Base-by-base conservation (phyloP, 345 rosid species). In the Anastatica hierochuntica region DNA sequence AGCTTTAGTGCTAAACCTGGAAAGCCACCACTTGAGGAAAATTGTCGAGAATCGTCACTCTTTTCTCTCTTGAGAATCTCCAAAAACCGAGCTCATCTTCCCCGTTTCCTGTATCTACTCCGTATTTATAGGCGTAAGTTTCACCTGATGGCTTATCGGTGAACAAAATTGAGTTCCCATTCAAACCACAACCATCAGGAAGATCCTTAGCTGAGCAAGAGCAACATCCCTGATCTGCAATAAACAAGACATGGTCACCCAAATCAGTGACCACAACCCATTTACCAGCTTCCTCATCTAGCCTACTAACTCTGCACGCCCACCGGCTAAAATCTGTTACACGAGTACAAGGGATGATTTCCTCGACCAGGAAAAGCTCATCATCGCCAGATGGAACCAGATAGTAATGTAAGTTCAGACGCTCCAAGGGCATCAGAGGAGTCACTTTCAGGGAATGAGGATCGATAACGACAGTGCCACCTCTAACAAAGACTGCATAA, bases 101-200 rank as follows among this genome's bases (percentile, higher is more conserved):
- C 2, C 1, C 20, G 0, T 5, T 14, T 13, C 14, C 14, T 13
- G 44, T 29, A 29, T 4, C 6, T 8, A 8, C 26, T 10, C 26
- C 53, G 34, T 58, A 58, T 27, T 40, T 54, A 12, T 41, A 54
- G 2, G 27, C 6, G 26, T 4, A 29, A 2, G 13, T 41, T 29
- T 1, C 30, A 59, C 26, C 11, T 8, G 14, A 14, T 16, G 9
- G 14, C 18, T 2, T 9, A 9, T 18, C n/a, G 0, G 47, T 49
- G 14, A 40, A 15, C 47, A 53, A n/a, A 6, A 53, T 1, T 12
- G 65, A 49, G 65, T 60, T 49, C 11, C 50, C 35, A 41, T 26
- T 40, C 26, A 49, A 8, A 49, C 57, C 56, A 60, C 43, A 49
- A 21, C 30, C 65, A 49, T 12, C 10, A 31, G 35, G 57, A 49